Evolutionary conservation across 805 yeast species (phyloP).

Genomic region (Tetrapisispora phaffii): DNA sequence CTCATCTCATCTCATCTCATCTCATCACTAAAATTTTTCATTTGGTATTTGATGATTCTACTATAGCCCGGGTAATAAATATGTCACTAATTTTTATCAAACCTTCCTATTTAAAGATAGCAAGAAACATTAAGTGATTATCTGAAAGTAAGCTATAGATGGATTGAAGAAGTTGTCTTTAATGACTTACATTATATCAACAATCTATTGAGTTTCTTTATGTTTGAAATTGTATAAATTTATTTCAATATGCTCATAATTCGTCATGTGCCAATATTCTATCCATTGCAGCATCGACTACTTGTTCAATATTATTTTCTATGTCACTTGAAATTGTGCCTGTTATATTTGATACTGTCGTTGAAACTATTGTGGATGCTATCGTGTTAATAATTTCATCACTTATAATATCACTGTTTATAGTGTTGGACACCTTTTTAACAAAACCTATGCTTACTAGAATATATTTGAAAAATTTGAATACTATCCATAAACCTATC

Average conservation of each 20-base stretch:
- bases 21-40: slow-evolving; percentile 4
- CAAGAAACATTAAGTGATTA: no score
- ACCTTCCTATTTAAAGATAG: no score
- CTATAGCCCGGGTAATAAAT: neutral
- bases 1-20: slow-evolving; percentile 3
- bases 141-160: no score
- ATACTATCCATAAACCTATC: slow-evolving; percentile 24
- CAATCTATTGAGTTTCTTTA: no score
- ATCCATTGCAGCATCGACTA: slow-evolving; percentile 21
- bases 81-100: no score
- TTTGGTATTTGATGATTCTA: no score
- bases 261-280: slow-evolving; percentile 21
- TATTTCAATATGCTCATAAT: slow-evolving; percentile 4
- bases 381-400: neutral
- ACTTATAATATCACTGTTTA: neutral
- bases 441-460: slow-evolving; percentile 22
- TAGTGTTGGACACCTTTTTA: slow-evolving; percentile 1
- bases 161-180: no score
- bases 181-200: no score
- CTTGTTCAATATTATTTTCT: slow-evolving; percentile 8
- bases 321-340: neutral
- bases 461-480: slow-evolving; percentile 31
- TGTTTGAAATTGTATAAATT: no score
- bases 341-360: neutral
- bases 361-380: neutral